phyloP scores from a whole-genome alignment of 495 filamentous ascomycete species.

The Aspergillus sparsus region DNA sequence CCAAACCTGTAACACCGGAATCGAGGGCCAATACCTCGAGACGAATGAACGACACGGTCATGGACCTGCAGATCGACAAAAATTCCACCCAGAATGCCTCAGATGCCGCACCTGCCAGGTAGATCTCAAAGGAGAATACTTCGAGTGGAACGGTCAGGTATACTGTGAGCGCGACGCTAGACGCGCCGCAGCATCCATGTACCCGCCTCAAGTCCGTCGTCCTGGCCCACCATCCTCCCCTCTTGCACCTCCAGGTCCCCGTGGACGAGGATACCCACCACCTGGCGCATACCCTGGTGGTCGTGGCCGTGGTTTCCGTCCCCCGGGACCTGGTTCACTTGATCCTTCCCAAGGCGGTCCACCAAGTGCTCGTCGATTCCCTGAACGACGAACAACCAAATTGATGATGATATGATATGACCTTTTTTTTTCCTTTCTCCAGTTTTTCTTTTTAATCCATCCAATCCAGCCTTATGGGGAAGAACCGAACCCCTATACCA shows the following conservation, averaged over 20 bases:
- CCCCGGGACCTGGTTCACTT: constrained; percentile 23
- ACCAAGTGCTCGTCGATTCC: constrained; percentile 48
- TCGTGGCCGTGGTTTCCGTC: constrained; percentile 28
- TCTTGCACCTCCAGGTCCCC: constrained; percentile 22
- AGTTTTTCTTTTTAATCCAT: too few relatives aligned
- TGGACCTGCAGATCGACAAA: constrained; percentile 57
- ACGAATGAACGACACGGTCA: constrained; percentile 51
- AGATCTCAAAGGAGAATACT: constrained; percentile 67
- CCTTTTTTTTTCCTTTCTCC: constrained; percentile 1
- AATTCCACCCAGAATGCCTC: constrained; percentile 88
- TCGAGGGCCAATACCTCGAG: constrained; percentile 95
- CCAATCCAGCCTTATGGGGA: background rate
- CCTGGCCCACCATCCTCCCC: constrained; percentile 38
- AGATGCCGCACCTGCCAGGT: constrained; percentile 62
- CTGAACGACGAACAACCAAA: constrained; percentile 78
- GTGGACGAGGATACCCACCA: constrained; percentile 25
- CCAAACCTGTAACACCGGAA: constrained; percentile 73
- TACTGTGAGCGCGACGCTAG: constrained; percentile 90
- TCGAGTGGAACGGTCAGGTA: constrained; percentile 62
- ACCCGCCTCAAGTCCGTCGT: constrained; percentile 36
- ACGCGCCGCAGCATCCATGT: constrained; percentile 50
- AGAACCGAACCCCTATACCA: background rate
- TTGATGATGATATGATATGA: constrained; percentile 78
- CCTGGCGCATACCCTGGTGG: constrained; percentile 33
- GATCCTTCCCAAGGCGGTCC: constrained; percentile 27